phyloP scores from a whole-genome alignment of 345 rosid genomes.

The Citrus glauca region DNA sequence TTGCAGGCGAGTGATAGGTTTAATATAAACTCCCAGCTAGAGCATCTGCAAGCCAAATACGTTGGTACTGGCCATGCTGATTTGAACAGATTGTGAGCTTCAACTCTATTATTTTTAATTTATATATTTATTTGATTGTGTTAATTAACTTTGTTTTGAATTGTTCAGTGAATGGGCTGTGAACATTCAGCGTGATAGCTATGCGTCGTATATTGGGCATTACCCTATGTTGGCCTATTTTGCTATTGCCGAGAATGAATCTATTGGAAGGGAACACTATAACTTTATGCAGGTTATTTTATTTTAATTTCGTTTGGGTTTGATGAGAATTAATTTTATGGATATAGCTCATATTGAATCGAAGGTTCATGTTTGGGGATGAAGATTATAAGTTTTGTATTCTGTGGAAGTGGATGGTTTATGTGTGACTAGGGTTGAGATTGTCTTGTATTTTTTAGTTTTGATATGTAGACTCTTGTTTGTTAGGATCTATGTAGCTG shows the following conservation, averaged over 20 bases:
- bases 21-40: slow-evolving; percentile 97
- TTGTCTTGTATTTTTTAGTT: neutral
- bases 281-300: slow-evolving; percentile 81
- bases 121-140: slow-evolving; percentile 30
- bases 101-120: neutral
- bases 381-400: neutral
- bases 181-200: slow-evolving; percentile 53
- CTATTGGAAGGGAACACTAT: slow-evolving; percentile 90
- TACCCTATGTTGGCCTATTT: slow-evolving; percentile 78
- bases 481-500: neutral
- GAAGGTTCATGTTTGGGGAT: neutral
- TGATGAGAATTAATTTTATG: neutral
- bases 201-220: slow-evolving; percentile 85
- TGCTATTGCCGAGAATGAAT: slow-evolving; percentile 89
- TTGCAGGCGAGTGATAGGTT: slow-evolving; percentile 97
- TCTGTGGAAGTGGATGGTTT: neutral
- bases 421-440: neutral
- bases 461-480: neutral
- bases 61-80: slow-evolving; percentile 97
- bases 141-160: neutral
- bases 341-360: neutral
- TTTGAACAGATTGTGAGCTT: slow-evolving; percentile 80
- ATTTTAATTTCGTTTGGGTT: neutral
- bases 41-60: slow-evolving; percentile 97
- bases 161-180: slow-evolving; percentile 84